phyloP scores from a whole-genome alignment of 2,329 filamentous ascomycete genomes.

The Gaeumannomyces sp. region DNA sequence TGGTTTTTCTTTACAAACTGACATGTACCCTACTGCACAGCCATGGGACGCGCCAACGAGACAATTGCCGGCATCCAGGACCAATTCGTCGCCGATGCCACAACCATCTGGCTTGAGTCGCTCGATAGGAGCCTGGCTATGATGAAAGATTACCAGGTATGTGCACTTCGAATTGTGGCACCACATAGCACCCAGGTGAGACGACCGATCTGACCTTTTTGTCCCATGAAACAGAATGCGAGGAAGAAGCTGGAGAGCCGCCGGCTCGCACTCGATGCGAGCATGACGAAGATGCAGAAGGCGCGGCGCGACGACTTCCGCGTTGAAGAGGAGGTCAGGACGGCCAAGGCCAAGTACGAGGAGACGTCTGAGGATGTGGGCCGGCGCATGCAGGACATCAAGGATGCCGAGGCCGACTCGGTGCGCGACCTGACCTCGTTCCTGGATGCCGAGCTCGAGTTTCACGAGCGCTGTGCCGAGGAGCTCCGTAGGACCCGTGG shows the following conservation, averaged over 20 bases:
- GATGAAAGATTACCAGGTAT: constrained; percentile 96
- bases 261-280: constrained; percentile 84
- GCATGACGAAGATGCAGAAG: constrained; percentile 84
- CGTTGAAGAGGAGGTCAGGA: constrained; percentile 84
- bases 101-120: constrained; percentile 82
- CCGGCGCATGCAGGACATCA: constrained; percentile 92
- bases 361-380: constrained; percentile 89
- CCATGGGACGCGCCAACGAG: constrained; percentile 81
- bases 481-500: constrained; percentile 57
- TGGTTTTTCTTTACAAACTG: background rate
- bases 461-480: constrained; percentile 85
- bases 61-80: constrained; percentile 81
- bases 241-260: constrained; percentile 92
- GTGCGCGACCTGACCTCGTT: constrained; percentile 74
- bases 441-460: constrained; percentile 82
- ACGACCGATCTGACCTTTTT: background rate
- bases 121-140: constrained; percentile 82
- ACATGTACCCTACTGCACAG: constrained; percentile 20
- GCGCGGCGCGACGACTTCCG: constrained; percentile 90
- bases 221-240: constrained; percentile 45
- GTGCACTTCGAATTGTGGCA: constrained; percentile 18
- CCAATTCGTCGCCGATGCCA: constrained; percentile 70
- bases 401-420: constrained; percentile 81
- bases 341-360: constrained; percentile 92
- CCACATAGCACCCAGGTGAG: background rate